phyloP scores from a whole-genome alignment of 2,329 filamentous ascomycete genomes.

The Huntiella savannae region DNA sequence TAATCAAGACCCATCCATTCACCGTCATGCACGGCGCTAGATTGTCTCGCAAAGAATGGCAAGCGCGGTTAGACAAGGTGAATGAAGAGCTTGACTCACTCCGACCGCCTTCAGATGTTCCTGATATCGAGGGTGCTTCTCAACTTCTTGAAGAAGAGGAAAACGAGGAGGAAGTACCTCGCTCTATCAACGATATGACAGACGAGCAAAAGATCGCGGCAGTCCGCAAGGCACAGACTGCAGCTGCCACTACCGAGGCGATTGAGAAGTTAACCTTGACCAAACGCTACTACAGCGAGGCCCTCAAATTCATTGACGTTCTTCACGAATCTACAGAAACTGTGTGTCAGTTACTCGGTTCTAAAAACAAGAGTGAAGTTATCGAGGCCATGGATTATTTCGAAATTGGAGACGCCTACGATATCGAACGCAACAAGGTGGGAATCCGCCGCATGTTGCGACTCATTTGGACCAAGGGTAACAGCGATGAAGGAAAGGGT shows the following conservation, averaged over 20 bases:
- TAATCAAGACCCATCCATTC: slow-evolving; percentile 91
- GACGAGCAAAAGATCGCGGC: slow-evolving; percentile 60
- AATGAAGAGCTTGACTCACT: slow-evolving; percentile 66
- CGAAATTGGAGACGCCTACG: slow-evolving; percentile 85
- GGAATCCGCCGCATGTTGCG: slow-evolving; percentile 92
- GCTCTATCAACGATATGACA: slow-evolving; percentile 59
- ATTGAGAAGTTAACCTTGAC: slow-evolving; percentile 77
- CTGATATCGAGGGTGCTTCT: slow-evolving; percentile 56
- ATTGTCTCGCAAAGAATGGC: slow-evolving; percentile 72
- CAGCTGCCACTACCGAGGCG: slow-evolving; percentile 73
- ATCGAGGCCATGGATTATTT: slow-evolving; percentile 99
- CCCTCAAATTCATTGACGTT: slow-evolving; percentile 81
- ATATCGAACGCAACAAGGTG: slow-evolving; percentile 77
- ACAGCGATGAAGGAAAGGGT: slow-evolving; percentile 96
- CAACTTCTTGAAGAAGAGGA: slow-evolving; percentile 77
- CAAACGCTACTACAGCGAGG: slow-evolving; percentile 80
- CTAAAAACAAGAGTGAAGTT: slow-evolving; percentile 94
- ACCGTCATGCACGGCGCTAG: slow-evolving; percentile 79
- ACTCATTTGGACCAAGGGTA: slow-evolving; percentile 97
- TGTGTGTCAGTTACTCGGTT: slow-evolving; percentile 74
- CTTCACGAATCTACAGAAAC: slow-evolving; percentile 64
- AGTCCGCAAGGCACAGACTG: slow-evolving; percentile 62
- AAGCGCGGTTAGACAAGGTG: slow-evolving; percentile 58
- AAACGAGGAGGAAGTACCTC: slow-evolving; percentile 44
- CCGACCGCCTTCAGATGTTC: slow-evolving; percentile 55